Evolutionary conservation across 2,329 filamentous ascomycete species (phyloP).

Genomic region (Colletotrichum cuscutae): DNA sequence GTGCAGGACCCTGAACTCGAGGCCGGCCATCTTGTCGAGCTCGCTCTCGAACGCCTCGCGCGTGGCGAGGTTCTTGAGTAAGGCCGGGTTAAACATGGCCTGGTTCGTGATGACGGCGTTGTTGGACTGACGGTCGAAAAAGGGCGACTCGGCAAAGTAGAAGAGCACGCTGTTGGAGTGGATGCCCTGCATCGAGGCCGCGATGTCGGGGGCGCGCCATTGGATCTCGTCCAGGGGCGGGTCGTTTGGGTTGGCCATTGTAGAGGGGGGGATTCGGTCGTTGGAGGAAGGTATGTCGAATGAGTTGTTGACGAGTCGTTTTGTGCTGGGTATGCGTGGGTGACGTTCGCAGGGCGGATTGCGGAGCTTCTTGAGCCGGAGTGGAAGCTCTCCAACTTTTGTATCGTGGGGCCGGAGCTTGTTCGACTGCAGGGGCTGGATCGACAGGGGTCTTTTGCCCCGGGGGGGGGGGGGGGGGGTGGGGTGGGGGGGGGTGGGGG

Average conservation of each 20-base stretch:
- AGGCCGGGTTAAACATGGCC: slow-evolving; percentile 68
- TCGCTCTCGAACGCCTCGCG: slow-evolving; percentile 72
- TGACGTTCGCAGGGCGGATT: neutral
- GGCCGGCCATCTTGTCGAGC: slow-evolving; percentile 71
- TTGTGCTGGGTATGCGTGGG: neutral
- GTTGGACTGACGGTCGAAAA: slow-evolving; percentile 75
- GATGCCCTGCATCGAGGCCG: slow-evolving; percentile 65
- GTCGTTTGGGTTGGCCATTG: slow-evolving; percentile 58
- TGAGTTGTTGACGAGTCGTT: neutral
- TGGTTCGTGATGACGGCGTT: slow-evolving; percentile 72
- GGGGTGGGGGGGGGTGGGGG: too few species aligned
- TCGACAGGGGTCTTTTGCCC: neutral
- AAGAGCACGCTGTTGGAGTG: slow-evolving; percentile 74
- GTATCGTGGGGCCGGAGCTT: slow-evolving; percentile 25
- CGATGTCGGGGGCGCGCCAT: slow-evolving; percentile 66
- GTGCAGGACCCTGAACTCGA: slow-evolving; percentile 74
- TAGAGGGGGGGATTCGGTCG: slow-evolving; percentile 2
- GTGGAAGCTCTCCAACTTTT: slow-evolving; percentile 23
- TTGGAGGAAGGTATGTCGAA: neutral
- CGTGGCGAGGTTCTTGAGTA: slow-evolving; percentile 67
- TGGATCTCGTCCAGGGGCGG: slow-evolving; percentile 74
- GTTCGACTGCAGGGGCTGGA: slow-evolving; percentile 17
- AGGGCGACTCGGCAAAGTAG: slow-evolving; percentile 75
- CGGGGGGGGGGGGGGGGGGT: too few species aligned
- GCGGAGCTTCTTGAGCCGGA: slow-evolving; percentile 20